Percentiles rank a stretch among this genome's conserved stretches.
phyloP scores from a whole-genome alignment of 106 monocot species.

The Cymbidium sinense region DNA sequence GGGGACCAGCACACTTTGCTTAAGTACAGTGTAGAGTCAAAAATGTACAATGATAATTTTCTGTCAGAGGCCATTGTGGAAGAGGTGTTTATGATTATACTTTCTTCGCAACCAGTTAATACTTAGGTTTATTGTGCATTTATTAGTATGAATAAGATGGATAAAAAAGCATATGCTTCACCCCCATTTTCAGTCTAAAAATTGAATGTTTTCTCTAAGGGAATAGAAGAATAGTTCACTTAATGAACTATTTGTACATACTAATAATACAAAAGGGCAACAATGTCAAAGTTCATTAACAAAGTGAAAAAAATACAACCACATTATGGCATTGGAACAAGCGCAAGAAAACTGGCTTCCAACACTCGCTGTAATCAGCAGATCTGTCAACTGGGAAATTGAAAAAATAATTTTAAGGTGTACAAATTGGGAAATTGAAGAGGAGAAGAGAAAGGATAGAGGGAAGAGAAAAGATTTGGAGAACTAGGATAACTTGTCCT shows the following conservation, averaged over 20 bases:
- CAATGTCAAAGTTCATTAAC: background rate
- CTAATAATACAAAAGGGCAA: background rate
- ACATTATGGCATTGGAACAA: too few species aligned
- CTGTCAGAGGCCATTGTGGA: constrained; percentile 89
- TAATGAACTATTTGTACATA: background rate
- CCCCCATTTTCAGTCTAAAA: background rate
- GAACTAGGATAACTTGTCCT: too few species aligned
- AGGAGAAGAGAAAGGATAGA: too few species aligned
- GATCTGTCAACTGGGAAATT: too few species aligned
- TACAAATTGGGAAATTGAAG: too few species aligned
- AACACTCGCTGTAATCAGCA: too few species aligned
- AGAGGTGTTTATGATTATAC: constrained; percentile 41
- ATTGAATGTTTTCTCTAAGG: background rate
- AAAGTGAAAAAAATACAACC: too few species aligned
- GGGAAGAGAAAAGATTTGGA: too few species aligned
- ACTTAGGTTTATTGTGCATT: background rate
- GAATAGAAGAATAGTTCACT: background rate
- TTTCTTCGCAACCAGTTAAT: background rate
- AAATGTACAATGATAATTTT: constrained; percentile 75
- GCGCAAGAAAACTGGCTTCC: too few species aligned
- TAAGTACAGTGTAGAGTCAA: constrained; percentile 92
- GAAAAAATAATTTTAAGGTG: too few species aligned
- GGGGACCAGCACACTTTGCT: constrained; percentile 78
- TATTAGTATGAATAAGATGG: background rate
- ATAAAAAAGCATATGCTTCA: background rate